Evolutionary conservation across 768 basidiomycete species (phyloP).

Genomic region (Russula foetens): DNA sequence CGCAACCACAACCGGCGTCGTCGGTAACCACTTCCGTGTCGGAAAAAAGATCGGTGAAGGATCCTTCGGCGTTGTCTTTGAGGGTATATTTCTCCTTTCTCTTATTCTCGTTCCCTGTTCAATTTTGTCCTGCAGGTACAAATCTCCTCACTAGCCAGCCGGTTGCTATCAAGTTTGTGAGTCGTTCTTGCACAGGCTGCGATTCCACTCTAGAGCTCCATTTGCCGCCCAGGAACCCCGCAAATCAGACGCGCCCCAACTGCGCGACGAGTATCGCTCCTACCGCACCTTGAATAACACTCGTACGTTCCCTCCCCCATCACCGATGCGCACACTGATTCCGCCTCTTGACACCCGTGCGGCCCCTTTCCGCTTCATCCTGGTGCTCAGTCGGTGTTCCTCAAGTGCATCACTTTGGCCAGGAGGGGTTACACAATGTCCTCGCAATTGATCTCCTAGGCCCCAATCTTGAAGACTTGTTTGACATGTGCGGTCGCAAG

Average conservation of each 20-base stretch:
- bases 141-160: constrained; percentile 81
- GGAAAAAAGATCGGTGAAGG: constrained; percentile 99
- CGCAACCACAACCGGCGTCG: constrained; percentile 60
- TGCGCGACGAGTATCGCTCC: constrained; percentile 94
- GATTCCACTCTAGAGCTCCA: constrained; percentile 10
- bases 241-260: constrained; percentile 96
- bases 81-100: constrained; percentile 48
- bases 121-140: constrained; percentile 45
- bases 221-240: constrained; percentile 64
- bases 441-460: constrained; percentile 91
- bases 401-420: constrained; percentile 97
- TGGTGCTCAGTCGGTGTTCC: constrained; percentile 75
- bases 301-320: constrained; percentile 41
- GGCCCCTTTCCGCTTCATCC: neutral
- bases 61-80: constrained; percentile 96
- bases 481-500: constrained; percentile 98
- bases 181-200: constrained; percentile 26
- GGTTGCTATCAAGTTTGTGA: constrained; percentile 95
- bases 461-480: constrained; percentile 96
- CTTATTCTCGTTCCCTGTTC: neutral
- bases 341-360: neutral
- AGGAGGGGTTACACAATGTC: constrained; percentile 96
- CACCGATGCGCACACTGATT: neutral
- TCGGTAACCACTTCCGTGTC: constrained; percentile 77
- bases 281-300: constrained; percentile 93